Evolutionary conservation across 441 rosid species (phyloP).

Genomic region (Euphorbia schlechtendalii): DNA sequence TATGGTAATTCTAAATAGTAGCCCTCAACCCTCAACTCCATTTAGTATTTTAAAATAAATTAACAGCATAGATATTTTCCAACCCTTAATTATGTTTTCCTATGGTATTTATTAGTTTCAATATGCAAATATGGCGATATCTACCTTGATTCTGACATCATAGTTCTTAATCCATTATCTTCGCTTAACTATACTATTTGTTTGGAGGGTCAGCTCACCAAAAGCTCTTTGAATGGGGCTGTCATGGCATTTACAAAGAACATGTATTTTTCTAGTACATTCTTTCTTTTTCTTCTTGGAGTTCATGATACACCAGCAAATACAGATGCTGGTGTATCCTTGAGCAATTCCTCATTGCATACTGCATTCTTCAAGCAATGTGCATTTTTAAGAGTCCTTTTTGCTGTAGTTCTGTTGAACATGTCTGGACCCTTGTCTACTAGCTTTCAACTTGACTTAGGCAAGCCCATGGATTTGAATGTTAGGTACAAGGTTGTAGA

Average conservation of each 20-base stretch:
- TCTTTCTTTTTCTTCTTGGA: not conserved
- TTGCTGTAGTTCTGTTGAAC: no score
- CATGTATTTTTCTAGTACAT: conserved; percentile 35
- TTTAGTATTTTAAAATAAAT: not conserved
- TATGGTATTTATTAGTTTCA: conserved; percentile 9
- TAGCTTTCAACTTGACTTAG: no score
- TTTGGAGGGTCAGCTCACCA: conserved; percentile 45
- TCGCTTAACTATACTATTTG: conserved; percentile 60
- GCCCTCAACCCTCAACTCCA: not conserved
- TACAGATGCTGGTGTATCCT: no score
- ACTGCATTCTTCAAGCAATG: no score
- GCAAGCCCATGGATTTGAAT: no score
- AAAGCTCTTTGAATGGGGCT: conserved; percentile 68
- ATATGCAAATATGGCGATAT: conserved; percentile 80
- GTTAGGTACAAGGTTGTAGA: no score
- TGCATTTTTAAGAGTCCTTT: no score
- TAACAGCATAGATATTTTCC: not conserved
- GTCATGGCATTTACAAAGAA: conserved; percentile 72
- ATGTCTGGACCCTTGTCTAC: no score
- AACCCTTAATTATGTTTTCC: not conserved
- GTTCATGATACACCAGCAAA: no score
- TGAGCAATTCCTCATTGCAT: no score
- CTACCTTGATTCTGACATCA: conserved; percentile 80
- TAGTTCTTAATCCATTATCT: conserved; percentile 61
- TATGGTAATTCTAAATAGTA: no score